Base-by-base conservation (phyloP, 2,329 filamentous ascomycete species). In the Aspergillus sclerotialis region DNA sequence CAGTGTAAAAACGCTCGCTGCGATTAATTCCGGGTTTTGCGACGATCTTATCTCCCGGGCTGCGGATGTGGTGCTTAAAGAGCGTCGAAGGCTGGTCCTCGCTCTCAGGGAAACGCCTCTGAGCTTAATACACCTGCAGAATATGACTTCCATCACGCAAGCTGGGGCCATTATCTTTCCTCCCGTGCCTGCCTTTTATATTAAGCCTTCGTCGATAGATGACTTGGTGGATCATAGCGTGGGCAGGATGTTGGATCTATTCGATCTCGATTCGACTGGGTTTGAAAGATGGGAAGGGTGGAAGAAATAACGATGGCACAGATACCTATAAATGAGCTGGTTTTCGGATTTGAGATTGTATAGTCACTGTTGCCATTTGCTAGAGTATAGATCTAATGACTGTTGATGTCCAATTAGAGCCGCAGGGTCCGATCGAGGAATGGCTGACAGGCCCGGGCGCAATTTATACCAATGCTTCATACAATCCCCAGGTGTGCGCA, bases 1-100 rank as follows among this genome's bases (percentile, higher is more conserved):
- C 49, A 63, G 55, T 33, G 61, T 70, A 58, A 69, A 68, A 47
- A 69, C 65, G 2, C 52, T 69, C 7, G 59, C 63, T 0, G 57
- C 49, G 1, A 52, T 70, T 3, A 41, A 49, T n/a, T 38, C 46
- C 1, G 67, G 65, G 0, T 61, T 55, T 37, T 55, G 55, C 32
- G 58, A 67, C 25, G 65, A 69, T 39, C 40, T 69, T 11, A 65
- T 69, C 14, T 46, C 60, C 0, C 47, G 64, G 1, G 57, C 65
- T 0, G 67, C 64, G 5, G 63, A 64, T 35, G 64, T 70, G 4
- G 55, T 40, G 3, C 39, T 69, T 3, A 70, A 69, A 37, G 66
- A 69, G 46, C 28, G 54, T 1, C 31, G 60, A 23, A 43, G 45
- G 32, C 43, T 67, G 1, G 50, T 64, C 0, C 46, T 67, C 0